These are phyloP conservation scores for Rhodocollybia butyracea DNA, from an alignment of 768 basidiomycete genomes.

Conservation along the genomic window DNA sequence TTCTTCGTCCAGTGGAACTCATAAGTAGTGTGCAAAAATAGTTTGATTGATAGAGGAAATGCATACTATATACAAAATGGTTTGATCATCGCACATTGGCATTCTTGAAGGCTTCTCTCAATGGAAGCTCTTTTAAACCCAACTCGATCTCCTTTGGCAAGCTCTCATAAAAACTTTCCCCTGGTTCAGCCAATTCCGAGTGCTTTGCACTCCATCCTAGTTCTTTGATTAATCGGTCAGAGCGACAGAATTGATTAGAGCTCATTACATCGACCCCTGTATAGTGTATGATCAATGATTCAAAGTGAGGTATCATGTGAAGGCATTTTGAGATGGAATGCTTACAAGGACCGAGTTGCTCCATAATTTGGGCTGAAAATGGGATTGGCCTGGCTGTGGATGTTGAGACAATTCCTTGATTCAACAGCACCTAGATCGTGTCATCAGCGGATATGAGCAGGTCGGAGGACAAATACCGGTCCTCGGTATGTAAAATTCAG, in stretches of 20 bases:
- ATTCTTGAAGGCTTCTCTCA: no score
- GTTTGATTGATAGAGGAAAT: no score
- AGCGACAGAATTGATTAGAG: not conserved
- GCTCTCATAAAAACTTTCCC: not conserved
- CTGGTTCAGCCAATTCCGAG: no score
- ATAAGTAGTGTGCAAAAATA: no score
- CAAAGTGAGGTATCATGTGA: not conserved
- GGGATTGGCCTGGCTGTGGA: not conserved
- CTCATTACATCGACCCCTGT: no score
- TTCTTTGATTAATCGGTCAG: not conserved
- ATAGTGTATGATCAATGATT: no score
- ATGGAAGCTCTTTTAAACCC: no score
- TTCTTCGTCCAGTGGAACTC: no score
- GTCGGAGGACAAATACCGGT: no score
- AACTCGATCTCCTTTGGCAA: conserved; percentile 2
- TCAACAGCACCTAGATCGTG: not conserved
- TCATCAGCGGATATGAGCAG: not conserved
- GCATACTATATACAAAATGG: no score
- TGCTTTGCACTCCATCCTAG: conserved; percentile 3
- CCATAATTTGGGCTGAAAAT: not conserved
- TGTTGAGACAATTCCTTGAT: not conserved
- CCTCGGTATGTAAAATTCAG: not conserved
- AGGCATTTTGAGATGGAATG: not conserved
- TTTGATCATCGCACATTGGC: no score
- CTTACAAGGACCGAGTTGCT: not conserved